Conservation (phyloP, 148 eudicot species). For the Rhododendron kiyosumense region DNA sequence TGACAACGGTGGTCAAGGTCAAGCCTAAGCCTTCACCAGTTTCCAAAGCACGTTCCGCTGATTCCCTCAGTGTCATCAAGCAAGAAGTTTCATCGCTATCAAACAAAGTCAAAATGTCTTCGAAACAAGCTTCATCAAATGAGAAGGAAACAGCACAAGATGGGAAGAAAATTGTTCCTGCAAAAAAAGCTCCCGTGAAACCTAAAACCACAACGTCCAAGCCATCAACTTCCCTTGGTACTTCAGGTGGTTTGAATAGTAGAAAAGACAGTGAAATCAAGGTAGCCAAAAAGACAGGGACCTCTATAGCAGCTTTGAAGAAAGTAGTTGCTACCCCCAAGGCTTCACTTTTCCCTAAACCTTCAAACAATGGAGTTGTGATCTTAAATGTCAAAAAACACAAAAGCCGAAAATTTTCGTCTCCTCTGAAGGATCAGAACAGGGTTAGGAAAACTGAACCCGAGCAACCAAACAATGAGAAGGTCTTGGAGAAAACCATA, state of each 20-base stretch:
- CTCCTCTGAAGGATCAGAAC: constrained; percentile 32
- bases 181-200: constrained; percentile 13
- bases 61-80: too few relatives aligned
- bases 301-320: constrained; percentile 25
- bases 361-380: constrained; percentile 15
- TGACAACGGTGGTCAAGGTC: too few relatives aligned
- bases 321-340: constrained; percentile 19
- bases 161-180: constrained; percentile 16
- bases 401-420: constrained; percentile 21
- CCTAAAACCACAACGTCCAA: constrained; percentile 16
- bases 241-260: constrained; percentile 17
- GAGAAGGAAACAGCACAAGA: constrained; percentile 13
- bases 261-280: constrained; percentile 24
- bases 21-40: too few relatives aligned
- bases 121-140: constrained; percentile 19
- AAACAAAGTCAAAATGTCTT: background rate
- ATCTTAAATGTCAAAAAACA: constrained; percentile 24
- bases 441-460: constrained; percentile 18
- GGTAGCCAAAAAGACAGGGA: constrained; percentile 16
- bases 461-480: constrained; percentile 19
- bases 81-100: too few relatives aligned
- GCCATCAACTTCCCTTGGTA: constrained; percentile 19
- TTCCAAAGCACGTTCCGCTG: too few relatives aligned
- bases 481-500: constrained; percentile 51
- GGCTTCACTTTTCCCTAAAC: constrained; percentile 21